Evolutionary conservation across 371 early-diverging fungal genomes (phyloP), one percentile per base, ranked within the genome.

Genomic region (Rhizopus sp.): DNA sequence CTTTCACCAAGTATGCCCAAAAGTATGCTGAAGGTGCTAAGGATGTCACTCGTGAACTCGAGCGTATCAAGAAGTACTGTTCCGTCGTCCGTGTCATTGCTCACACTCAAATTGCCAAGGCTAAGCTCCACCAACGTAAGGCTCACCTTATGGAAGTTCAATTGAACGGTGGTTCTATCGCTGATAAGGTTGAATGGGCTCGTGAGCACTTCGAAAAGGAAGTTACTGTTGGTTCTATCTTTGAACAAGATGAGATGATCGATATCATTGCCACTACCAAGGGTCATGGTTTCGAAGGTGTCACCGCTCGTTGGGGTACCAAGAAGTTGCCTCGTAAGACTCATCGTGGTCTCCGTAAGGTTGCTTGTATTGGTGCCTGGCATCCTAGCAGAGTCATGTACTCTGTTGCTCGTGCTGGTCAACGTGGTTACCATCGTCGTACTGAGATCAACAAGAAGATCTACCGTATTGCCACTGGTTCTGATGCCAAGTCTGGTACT

Each of bases 301-400:
- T 96, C 74, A 96, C 98, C 62, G 92, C 92, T 75, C 96, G 99
- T 91, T 99, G 97, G 97, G 99, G 99, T 71, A 95, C 96, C 82
- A 98, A 95, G 88, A 99, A 97, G 88, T 93, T 98, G 63, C 99
- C 99, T 55, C 89, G 99, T 80, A 99, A 99, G 93, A 98, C 99
- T 44, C 97, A 97, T 85, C 93, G 93, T 82, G 99, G 99, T 93
- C 89, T 95, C 70, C 93, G 99, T 74, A 99, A 99, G 92, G 98
- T 99, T 64, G 99, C 99, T 70, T 99, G 99, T 91, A 99, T 99
- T 76, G 99, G 99, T 79, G 98, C 99, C 62, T 99, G 99, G 99
- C 99, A 99, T 88, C 99, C 99, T 75, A 86, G 93, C 71, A 91
- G 97, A 64, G 99, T 99, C 81, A 95, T n/a, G n/a, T n/a, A n/a